Conservation (phyloP, 225 moss, liverwort and hornwort species). For the Antitrichia curtipendula region DNA sequence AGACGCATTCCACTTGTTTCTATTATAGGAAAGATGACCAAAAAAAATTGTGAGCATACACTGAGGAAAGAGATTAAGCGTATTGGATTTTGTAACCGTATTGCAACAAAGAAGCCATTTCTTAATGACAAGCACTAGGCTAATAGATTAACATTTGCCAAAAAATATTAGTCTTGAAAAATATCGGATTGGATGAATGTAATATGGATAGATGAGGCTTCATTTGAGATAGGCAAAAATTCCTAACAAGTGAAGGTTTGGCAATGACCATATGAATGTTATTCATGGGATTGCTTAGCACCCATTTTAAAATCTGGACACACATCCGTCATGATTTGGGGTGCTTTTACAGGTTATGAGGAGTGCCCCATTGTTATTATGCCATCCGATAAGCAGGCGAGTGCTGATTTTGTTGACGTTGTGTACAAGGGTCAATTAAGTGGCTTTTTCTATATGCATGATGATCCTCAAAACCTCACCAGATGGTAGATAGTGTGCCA, state of each 20-base stretch:
- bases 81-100: not conserved
- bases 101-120: not conserved
- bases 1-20: not conserved
- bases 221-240: not conserved
- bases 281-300: not conserved
- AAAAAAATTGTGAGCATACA: not conserved
- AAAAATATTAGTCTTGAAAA: not conserved
- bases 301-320: rapidly evolving
- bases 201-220: not conserved
- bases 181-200: not conserved
- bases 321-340: not conserved
- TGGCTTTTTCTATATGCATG: not conserved
- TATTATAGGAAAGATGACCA: rapidly evolving
- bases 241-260: not conserved
- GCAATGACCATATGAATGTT: rapidly evolving
- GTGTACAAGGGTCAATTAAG: not conserved
- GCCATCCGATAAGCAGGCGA: too few relatives aligned
- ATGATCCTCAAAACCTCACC: not conserved
- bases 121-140: not conserved
- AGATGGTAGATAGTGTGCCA: not conserved
- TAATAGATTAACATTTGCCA: not conserved
- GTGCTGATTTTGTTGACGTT: not conserved
- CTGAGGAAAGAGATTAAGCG: not conserved
- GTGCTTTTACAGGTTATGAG: not conserved
- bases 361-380: not conserved